phyloP scores from a whole-genome alignment of 78 protist species.

The Protostelium mycophagum region DNA sequence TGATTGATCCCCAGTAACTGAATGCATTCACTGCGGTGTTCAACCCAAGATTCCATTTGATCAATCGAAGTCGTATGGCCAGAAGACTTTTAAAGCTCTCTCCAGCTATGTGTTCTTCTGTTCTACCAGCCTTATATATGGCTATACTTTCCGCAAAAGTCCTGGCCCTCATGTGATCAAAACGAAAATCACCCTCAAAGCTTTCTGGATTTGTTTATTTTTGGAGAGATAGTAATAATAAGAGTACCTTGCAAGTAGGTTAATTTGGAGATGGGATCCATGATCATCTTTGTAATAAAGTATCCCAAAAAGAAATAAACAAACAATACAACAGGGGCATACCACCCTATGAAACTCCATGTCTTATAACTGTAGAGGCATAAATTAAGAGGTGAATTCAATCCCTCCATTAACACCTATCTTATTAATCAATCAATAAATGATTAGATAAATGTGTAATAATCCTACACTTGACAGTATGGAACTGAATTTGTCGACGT shows the following conservation, averaged over 20 bases:
- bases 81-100: not conserved
- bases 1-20: conserved; percentile 1
- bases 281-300: conserved; percentile 24
- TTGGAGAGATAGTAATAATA: not conserved
- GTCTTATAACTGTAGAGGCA: conserved; percentile 43
- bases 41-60: not conserved
- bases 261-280: conserved; percentile 33
- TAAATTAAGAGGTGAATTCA: conserved; percentile 39
- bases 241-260: conserved; percentile 22
- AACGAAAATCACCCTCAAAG: conserved; percentile 67
- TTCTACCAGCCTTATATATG: conserved; percentile 8
- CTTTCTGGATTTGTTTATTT: conserved; percentile 10
- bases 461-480: conserved; percentile 4
- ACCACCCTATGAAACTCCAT: conserved; percentile 28
- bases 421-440: not conserved
- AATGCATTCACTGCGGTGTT: not conserved
- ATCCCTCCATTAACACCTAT: conserved; percentile 12
- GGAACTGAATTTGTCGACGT: conserved; percentile 38
- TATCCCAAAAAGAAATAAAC: conserved; percentile 49
- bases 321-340: conserved; percentile 55
- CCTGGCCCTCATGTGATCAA: conserved; percentile 47
- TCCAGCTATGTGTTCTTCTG: not conserved
- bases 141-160: conserved; percentile 58
- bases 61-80: not conserved
- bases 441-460: not conserved